phyloP scores from a whole-genome alignment of 2,329 filamentous ascomycete species.

The Xylaria sp. region DNA sequence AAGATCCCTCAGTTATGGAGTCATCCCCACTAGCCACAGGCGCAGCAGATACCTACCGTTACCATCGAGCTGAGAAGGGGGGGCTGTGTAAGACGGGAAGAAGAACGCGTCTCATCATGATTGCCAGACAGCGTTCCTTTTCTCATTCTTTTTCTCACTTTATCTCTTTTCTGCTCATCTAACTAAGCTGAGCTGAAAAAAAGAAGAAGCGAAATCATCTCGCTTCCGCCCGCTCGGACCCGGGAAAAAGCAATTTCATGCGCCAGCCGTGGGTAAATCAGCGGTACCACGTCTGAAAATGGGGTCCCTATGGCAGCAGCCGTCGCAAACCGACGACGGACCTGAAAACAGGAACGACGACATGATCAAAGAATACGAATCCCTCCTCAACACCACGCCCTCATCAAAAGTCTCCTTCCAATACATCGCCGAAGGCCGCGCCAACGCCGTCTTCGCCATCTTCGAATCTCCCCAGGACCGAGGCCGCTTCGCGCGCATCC shows the following conservation, averaged over 20 bases:
- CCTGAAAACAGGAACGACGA: not conserved
- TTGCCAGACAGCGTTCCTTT: too few relatives aligned
- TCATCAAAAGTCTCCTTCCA: conserved; percentile 25
- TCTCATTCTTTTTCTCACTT: too few relatives aligned
- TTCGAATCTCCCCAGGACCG: conserved; percentile 27
- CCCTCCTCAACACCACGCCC: conserved; percentile 19
- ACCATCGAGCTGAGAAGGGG: too few relatives aligned
- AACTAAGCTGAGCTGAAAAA: not conserved
- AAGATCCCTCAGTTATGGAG: too few relatives aligned
- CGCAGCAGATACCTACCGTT: too few relatives aligned
- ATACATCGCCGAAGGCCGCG: conserved; percentile 63
- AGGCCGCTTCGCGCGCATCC: conserved; percentile 37
- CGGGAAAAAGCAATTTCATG: not conserved
- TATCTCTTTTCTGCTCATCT: too few relatives aligned
- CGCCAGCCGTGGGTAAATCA: too few relatives aligned
- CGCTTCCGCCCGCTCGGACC: too few relatives aligned
- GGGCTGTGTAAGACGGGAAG: too few relatives aligned
- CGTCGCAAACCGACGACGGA: not conserved
- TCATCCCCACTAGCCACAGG: too few relatives aligned
- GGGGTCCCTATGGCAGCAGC: conserved; percentile 24
- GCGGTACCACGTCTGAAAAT: not conserved
- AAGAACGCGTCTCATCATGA: too few relatives aligned
- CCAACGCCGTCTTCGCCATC: conserved; percentile 69
- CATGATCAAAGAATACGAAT: conserved; percentile 19
- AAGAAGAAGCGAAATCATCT: not conserved